A percentile compares a stretch with the other conserved stretches of the same genome.
Conservation (phyloP, 495 filamentous ascomycete genomes). For the Glonium stellatum region DNA sequence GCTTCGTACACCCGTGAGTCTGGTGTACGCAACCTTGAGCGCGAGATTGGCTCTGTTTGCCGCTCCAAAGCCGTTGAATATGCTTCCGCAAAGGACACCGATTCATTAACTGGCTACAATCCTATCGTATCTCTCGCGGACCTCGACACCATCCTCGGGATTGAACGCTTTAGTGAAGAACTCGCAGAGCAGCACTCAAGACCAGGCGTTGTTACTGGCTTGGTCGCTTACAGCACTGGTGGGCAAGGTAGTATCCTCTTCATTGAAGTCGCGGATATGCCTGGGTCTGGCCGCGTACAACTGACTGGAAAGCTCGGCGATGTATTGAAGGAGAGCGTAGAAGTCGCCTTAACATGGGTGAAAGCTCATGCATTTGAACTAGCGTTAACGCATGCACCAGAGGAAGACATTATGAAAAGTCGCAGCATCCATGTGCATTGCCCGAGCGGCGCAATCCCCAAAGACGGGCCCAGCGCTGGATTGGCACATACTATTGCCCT, state of each 20-base stretch:
- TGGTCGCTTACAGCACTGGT: conserved; percentile 92
- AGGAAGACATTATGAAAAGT: conserved; percentile 93
- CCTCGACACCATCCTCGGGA: conserved; percentile 83
- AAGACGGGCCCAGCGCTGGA: conserved; percentile 84
- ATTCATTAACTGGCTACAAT: conserved; percentile 62
- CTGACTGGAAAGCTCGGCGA: conserved; percentile 98
- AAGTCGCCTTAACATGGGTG: conserved; percentile 93
- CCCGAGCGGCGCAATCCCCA: conserved; percentile 88
- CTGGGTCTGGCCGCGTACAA: conserved; percentile 83
- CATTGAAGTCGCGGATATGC: conserved; percentile 98
- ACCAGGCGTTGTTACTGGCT: conserved; percentile 91
- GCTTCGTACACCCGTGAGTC: conserved; percentile 94
- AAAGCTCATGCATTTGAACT: conserved; percentile 92
- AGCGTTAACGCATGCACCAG: conserved; percentile 68
- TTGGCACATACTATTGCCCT: conserved; percentile 90
- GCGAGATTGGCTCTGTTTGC: conserved; percentile 90
- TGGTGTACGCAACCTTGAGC: conserved; percentile 94
- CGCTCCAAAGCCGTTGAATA: conserved; percentile 93
- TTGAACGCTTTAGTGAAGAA: conserved; percentile 92
- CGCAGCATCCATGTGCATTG: conserved; percentile 95
- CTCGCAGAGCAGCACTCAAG: conserved; percentile 82
- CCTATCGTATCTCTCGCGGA: conserved; percentile 67
- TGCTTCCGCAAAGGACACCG: conserved; percentile 78
- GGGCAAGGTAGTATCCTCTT: conserved; percentile 95
- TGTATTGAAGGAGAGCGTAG: conserved; percentile 93